Evolutionary conservation across 1,284 basidiomycete genomes (phyloP).

Genomic region (Rhodotorula sp.): DNA sequence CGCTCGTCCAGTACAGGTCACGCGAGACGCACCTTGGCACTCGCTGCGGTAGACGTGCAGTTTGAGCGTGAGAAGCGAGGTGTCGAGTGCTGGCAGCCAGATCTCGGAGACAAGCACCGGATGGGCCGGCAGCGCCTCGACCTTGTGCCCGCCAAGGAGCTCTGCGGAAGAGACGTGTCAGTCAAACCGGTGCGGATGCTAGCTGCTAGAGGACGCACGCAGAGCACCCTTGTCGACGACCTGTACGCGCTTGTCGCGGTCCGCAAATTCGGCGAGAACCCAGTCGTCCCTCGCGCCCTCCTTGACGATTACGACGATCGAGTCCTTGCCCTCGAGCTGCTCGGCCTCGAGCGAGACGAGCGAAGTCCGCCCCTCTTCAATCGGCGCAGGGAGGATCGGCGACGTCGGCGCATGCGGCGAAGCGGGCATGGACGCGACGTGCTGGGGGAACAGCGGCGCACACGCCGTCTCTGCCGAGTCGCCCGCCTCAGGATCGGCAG

Average conservation of each 20-base stretch:
- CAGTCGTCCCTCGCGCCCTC: conserved; percentile 4
- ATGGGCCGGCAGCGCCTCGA: background rate
- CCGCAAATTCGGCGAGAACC: conserved; percentile 32
- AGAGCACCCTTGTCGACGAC: conserved; percentile 23
- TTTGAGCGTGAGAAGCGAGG: conserved; percentile 36
- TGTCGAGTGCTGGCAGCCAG: conserved; percentile 35
- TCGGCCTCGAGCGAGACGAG: conserved; percentile 22
- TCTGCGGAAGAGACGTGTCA: background rate
- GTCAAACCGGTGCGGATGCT: background rate
- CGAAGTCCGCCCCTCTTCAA: conserved; percentile 19
- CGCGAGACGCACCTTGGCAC: conserved; percentile 25
- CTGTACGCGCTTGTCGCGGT: conserved; percentile 3
- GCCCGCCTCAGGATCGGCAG: too few relatives aligned
- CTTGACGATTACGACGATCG: conserved; percentile 25
- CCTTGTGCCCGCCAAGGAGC: conserved; percentile 17
- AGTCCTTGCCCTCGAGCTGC: conserved; percentile 7
- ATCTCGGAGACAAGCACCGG: conserved; percentile 35
- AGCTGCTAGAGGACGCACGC: conserved; percentile 9
- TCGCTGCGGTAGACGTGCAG: conserved; percentile 16
- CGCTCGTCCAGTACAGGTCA: background rate
- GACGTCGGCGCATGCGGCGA: conserved; percentile 25
- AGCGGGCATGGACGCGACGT: conserved; percentile 19
- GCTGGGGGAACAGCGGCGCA: conserved; percentile 17
- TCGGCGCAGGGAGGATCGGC: conserved; percentile 29
- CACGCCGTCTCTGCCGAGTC: background rate